Evolutionary conservation across 352 stramenopile species (phyloP).

Genomic region (Phytophthora multivora): DNA sequence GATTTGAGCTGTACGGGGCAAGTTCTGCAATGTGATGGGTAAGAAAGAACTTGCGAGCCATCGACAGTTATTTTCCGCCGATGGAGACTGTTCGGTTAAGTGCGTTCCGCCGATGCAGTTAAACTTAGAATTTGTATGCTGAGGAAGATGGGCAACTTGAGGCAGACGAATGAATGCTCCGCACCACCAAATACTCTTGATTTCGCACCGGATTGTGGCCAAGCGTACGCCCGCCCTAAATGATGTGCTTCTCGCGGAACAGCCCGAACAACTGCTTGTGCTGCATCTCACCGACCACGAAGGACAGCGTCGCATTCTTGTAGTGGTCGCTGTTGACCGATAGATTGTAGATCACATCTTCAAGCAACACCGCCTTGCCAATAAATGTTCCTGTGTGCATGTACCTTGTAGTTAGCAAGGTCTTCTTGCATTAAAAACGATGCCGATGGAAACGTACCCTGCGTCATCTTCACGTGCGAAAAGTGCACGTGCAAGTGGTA

Average conservation of each 20-base stretch:
- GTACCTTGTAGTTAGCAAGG: not conserved
- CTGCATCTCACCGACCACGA: slow-evolving; percentile 79
- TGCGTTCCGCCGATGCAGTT: slow-evolving; percentile 23
- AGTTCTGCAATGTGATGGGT: slow-evolving; percentile 12
- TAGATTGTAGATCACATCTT: slow-evolving; percentile 88
- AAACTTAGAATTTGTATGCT: slow-evolving; percentile 21
- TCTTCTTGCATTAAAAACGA: not conserved
- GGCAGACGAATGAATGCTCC: not conserved
- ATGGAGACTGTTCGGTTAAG: slow-evolving; percentile 21
- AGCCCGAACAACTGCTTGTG: slow-evolving; percentile 76
- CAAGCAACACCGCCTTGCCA: slow-evolving; percentile 83
- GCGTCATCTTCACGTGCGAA: slow-evolving; percentile 81
- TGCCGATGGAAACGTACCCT: slow-evolving; percentile 39
- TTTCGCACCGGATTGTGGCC: slow-evolving; percentile 6
- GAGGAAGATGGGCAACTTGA: slow-evolving; percentile 3
- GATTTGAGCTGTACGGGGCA: slow-evolving; percentile 13
- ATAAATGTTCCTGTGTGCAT: slow-evolving; percentile 56
- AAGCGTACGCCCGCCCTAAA: slow-evolving; percentile 20
- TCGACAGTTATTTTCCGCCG: slow-evolving; percentile 40
- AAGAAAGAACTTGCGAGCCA: not conserved
- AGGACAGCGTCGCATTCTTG: slow-evolving; percentile 73
- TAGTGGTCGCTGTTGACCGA: slow-evolving; percentile 69
- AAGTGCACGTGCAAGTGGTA: slow-evolving; percentile 91
- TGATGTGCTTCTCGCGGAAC: slow-evolving; percentile 60
- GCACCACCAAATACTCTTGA: slow-evolving; percentile 12